Conservation (phyloP, 2,329 filamentous ascomycete genomes). For the Aspergillus fijiensis region DNA sequence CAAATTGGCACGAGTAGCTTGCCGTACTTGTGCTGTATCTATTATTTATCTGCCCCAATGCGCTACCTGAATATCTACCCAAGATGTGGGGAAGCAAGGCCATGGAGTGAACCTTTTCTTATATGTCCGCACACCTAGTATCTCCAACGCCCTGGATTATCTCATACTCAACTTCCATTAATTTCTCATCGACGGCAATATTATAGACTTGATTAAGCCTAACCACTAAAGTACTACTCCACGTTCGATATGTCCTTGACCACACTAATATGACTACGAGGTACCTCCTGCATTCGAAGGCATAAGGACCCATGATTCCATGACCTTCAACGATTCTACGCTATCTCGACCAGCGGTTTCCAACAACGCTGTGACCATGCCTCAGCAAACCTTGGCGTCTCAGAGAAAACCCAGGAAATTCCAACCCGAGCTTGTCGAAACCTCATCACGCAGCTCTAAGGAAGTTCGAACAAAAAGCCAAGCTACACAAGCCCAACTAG, state of each 20-base stretch:
- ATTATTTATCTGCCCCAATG: too few species aligned
- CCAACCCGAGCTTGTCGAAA: not conserved
- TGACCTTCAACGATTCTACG: not conserved
- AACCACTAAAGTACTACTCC: not conserved
- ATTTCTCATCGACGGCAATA: too few species aligned
- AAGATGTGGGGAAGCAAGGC: too few species aligned
- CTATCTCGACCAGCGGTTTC: not conserved
- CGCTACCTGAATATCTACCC: too few species aligned
- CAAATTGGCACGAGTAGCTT: too few species aligned
- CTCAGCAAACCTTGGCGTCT: not conserved
- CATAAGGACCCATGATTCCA: not conserved
- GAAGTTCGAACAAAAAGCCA: not conserved
- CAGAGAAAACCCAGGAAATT: not conserved
- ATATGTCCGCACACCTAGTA: too few species aligned
- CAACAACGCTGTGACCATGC: not conserved
- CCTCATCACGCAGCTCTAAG: not conserved
- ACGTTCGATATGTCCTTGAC: not conserved
- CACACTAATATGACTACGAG: not conserved
- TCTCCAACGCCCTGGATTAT: too few species aligned
- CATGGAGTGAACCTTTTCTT: too few species aligned
- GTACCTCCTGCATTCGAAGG: not conserved
- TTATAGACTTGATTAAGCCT: too few species aligned
- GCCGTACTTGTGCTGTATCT: too few species aligned
- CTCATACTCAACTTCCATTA: too few species aligned
- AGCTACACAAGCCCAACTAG: not conserved